Percentiles rank a stretch among this genome's conserved stretches.
Conservation (phyloP, 2,329 filamentous ascomycete genomes). For the Parascedosporium putredinis region DNA sequence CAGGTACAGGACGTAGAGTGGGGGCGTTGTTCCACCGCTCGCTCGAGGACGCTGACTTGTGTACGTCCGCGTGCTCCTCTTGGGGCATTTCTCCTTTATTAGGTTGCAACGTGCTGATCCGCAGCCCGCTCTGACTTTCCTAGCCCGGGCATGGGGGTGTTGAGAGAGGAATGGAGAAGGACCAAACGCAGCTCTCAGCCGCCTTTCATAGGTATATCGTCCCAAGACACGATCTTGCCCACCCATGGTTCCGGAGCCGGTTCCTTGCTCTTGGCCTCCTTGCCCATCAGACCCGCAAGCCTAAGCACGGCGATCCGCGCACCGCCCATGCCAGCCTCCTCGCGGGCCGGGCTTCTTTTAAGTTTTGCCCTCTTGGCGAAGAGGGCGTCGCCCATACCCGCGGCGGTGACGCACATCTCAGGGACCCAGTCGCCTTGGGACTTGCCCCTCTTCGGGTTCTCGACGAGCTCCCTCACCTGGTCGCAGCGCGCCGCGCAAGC, state of each 20-base stretch:
- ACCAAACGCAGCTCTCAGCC: no score
- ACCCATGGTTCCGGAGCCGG: slow-evolving; percentile 22
- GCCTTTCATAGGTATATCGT: slow-evolving; percentile 3
- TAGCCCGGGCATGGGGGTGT: no score
- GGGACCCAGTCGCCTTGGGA: slow-evolving; percentile 19
- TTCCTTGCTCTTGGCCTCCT: slow-evolving; percentile 1
- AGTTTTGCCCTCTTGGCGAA: slow-evolving; percentile 15
- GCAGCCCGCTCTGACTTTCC: no score
- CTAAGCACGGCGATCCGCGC: slow-evolving; percentile 28
- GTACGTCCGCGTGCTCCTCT: no score
- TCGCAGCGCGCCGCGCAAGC: slow-evolving; percentile 18
- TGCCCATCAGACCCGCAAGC: slow-evolving; percentile 25
- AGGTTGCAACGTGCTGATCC: no score
- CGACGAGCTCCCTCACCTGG: slow-evolving; percentile 17
- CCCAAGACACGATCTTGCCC: slow-evolving; percentile 24
- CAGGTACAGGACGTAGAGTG: no score
- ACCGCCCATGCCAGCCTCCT: slow-evolving; percentile 28
- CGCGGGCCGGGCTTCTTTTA: slow-evolving; percentile 13
- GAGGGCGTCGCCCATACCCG: slow-evolving; percentile 22
- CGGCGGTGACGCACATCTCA: slow-evolving; percentile 25
- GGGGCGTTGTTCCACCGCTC: no score
- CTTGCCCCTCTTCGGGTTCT: slow-evolving; percentile 17
- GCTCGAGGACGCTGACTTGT: no score
- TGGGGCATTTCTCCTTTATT: no score
- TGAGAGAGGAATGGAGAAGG: no score